Conservation (phyloP, 345 rosid genomes). For the Euphorbia pulcherrima region DNA sequence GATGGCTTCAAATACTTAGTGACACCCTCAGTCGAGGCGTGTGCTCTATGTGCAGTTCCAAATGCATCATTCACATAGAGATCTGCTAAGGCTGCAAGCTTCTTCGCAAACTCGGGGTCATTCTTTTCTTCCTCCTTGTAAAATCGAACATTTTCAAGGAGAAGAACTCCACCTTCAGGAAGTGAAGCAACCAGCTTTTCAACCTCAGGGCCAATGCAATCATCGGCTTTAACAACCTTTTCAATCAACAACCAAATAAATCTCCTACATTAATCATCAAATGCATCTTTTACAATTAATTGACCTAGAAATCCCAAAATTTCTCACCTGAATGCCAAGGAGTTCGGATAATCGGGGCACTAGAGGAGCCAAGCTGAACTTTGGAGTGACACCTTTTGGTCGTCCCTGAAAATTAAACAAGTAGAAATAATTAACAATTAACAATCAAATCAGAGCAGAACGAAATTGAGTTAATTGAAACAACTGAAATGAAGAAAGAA, state of each 20-base stretch:
- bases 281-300: too few relatives aligned
- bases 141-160: slow-evolving; percentile 90
- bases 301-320: neutral
- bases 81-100: slow-evolving; percentile 86
- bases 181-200: slow-evolving; percentile 75
- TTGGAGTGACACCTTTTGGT: slow-evolving; percentile 90
- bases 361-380: slow-evolving; percentile 85
- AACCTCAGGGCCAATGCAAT: slow-evolving; percentile 88
- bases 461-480: neutral
- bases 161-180: slow-evolving; percentile 85
- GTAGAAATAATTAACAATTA: neutral
- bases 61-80: slow-evolving; percentile 89
- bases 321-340: slow-evolving; percentile 72
- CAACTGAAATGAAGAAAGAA: neutral
- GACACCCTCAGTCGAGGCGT: slow-evolving; percentile 92
- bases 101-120: slow-evolving; percentile 88
- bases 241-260: neutral
- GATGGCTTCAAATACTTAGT: slow-evolving; percentile 81
- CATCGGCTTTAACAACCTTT: slow-evolving; percentile 61
- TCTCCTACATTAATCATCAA: neutral
- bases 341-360: slow-evolving; percentile 80
- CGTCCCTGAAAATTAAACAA: slow-evolving; percentile 55
- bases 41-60: slow-evolving; percentile 91
- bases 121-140: slow-evolving; percentile 95
- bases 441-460: neutral